Conservation (phyloP, 768 basidiomycete genomes). For the Hemileccinum rubropunctum region DNA sequence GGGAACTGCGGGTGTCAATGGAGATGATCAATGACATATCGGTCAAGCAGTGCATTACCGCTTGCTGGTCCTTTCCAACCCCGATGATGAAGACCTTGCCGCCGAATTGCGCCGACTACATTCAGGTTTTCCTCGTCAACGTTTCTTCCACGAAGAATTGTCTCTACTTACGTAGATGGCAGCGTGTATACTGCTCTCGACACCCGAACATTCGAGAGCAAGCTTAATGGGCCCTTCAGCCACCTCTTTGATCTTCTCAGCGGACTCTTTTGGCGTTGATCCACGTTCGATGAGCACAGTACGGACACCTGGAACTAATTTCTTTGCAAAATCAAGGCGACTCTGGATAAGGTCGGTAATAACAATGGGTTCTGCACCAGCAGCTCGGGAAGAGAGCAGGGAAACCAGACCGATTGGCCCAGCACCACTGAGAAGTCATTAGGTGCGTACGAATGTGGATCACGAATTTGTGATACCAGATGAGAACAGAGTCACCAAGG, state of each 20-base stretch:
- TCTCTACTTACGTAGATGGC: slow-evolving; percentile 48
- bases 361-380: slow-evolving; percentile 66
- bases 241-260: slow-evolving; percentile 48
- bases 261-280: slow-evolving; percentile 45
- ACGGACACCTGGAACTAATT: slow-evolving; percentile 54
- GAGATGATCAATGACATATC: neutral
- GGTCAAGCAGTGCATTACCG: slow-evolving; percentile 33
- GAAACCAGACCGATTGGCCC: slow-evolving; percentile 66
- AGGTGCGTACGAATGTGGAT: slow-evolving; percentile 6
- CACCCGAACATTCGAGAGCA: slow-evolving; percentile 63
- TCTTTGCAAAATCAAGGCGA: slow-evolving; percentile 65
- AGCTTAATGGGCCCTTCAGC: slow-evolving; percentile 50
- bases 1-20: slow-evolving; percentile 45
- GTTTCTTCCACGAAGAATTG: neutral
- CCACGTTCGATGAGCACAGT: slow-evolving; percentile 54
- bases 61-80: slow-evolving; percentile 62
- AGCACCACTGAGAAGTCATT: slow-evolving; percentile 46
- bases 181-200: slow-evolving; percentile 58
- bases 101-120: slow-evolving; percentile 59
- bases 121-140: neutral
- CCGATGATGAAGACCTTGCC: slow-evolving; percentile 71
- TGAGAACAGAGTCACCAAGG: slow-evolving; percentile 60
- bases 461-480: slow-evolving; percentile 43
- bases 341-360: slow-evolving; percentile 67
- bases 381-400: slow-evolving; percentile 61